phyloP scores from a whole-genome alignment of 352 stramenopile genomes.

The Pythium folliculosum region DNA sequence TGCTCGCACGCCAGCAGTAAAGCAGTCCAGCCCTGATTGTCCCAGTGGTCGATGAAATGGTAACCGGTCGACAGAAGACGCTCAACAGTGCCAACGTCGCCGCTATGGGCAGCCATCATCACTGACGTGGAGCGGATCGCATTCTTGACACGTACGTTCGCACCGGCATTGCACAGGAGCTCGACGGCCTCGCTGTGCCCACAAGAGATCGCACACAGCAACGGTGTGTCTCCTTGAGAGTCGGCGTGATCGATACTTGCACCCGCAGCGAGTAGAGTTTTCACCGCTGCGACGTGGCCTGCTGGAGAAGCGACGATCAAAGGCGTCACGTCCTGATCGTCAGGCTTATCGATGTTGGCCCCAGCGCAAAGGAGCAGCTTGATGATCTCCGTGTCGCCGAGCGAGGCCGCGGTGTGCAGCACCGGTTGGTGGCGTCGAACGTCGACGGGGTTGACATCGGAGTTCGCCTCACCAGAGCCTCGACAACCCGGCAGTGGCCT shows the following conservation, averaged over 20 bases:
- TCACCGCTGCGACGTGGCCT: background rate
- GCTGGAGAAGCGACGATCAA: background rate
- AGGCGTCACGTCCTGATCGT: background rate
- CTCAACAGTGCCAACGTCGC: too few species aligned
- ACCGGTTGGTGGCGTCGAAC: background rate
- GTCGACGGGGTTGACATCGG: background rate
- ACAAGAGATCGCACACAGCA: too few species aligned
- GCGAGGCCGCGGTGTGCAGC: background rate
- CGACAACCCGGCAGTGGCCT: background rate
- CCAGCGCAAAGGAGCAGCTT: background rate
- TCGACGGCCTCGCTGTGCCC: too few species aligned
- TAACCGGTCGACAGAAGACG: too few species aligned
- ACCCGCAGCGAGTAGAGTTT: background rate
- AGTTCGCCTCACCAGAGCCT: background rate
- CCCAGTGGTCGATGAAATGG: too few species aligned
- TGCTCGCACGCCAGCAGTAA: too few species aligned
- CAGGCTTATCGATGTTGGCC: background rate
- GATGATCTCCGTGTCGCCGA: background rate
- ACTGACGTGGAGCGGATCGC: too few species aligned
- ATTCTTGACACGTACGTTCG: too few species aligned
- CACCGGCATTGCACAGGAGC: too few species aligned
- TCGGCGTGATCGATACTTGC: background rate
- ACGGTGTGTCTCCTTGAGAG: too few species aligned
- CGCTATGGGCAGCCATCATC: too few species aligned
- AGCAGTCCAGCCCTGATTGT: too few species aligned